These are phyloP conservation scores for Tuctoria greenei DNA, from an alignment of 176 grass and related monocot species.

Conservation along the genomic window DNA sequence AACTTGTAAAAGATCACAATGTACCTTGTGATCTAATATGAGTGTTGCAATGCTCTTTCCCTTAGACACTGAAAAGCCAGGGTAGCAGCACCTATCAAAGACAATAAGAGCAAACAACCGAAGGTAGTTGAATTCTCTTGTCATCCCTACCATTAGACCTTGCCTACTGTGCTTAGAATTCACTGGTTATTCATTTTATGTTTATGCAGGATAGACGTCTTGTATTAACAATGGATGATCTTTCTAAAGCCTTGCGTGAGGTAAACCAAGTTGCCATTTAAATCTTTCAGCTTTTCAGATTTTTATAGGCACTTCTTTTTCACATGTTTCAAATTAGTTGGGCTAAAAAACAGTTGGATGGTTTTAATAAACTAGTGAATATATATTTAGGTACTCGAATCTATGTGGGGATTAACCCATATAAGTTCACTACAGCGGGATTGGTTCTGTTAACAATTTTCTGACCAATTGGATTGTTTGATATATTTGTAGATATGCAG, in stretches of 20 bases:
- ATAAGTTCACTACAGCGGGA: background rate
- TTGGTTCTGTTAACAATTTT: background rate
- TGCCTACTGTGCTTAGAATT: background rate
- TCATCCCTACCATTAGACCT: conserved; percentile 1
- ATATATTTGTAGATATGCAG: background rate
- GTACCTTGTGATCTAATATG: conserved; percentile 21
- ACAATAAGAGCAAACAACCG: conserved; percentile 97
- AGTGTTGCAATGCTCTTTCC: conserved; percentile 24
- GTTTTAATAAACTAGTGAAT: background rate
- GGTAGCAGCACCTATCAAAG: conserved; percentile 92
- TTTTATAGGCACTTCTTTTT: background rate
- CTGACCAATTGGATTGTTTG: background rate
- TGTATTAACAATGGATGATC: conserved; percentile 96
- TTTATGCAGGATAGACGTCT: conserved; percentile 86
- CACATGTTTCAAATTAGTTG: background rate
- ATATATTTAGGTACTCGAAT: conserved; percentile 6
- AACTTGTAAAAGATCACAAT: background rate
- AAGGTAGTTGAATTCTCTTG: conserved; percentile 55
- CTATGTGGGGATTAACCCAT: background rate
- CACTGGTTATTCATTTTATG: conserved; percentile 13
- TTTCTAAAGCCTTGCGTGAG: conserved; percentile 89
- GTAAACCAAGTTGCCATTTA: conserved; percentile 46
- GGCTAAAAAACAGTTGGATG: background rate
- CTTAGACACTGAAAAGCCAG: conserved; percentile 90
- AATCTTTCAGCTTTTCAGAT: background rate